A percentile compares a stretch with the other conserved stretches of the same genome.
Evolutionary conservation across 2,329 filamentous ascomycete genomes (phyloP).

Genomic region (Chrysoporthe deuterocubensis): DNA sequence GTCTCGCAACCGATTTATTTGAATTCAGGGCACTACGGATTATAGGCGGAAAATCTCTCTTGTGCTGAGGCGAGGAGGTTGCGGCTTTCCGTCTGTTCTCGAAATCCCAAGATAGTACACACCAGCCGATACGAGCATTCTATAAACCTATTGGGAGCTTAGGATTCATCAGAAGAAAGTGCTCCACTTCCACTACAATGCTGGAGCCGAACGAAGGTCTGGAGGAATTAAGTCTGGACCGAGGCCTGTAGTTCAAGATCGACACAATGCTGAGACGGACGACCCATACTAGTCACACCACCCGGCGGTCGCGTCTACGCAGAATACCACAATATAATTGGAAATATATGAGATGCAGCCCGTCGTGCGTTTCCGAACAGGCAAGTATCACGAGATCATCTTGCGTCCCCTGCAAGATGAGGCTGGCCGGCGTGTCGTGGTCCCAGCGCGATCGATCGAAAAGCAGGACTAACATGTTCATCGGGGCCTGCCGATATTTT

Average conservation of each 20-base stretch:
- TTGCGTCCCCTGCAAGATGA: not conserved
- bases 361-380: not conserved
- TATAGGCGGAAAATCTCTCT: constrained; percentile 25
- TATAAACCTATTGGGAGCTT: not conserved
- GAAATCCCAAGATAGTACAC: not conserved
- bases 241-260: not conserved
- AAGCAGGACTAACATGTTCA: not conserved
- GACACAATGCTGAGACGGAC: constrained; percentile 2
- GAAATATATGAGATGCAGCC: not conserved
- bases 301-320: not conserved
- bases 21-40: constrained; percentile 15
- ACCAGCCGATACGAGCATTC: not conserved
- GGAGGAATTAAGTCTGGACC: not conserved
- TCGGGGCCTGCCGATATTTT: not conserved
- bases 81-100: not conserved
- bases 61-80: not conserved
- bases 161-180: not conserved
- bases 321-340: not conserved
- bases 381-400: not conserved
- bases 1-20: not conserved
- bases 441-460: not conserved
- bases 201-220: not conserved
- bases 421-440: not conserved
- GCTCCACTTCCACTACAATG: not conserved
- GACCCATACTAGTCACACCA: not conserved